A percentile compares a stretch with the other conserved stretches of the same genome.
phyloP scores from a whole-genome alignment of 2,329 filamentous ascomycete genomes.

The Fusarium metavorans region DNA sequence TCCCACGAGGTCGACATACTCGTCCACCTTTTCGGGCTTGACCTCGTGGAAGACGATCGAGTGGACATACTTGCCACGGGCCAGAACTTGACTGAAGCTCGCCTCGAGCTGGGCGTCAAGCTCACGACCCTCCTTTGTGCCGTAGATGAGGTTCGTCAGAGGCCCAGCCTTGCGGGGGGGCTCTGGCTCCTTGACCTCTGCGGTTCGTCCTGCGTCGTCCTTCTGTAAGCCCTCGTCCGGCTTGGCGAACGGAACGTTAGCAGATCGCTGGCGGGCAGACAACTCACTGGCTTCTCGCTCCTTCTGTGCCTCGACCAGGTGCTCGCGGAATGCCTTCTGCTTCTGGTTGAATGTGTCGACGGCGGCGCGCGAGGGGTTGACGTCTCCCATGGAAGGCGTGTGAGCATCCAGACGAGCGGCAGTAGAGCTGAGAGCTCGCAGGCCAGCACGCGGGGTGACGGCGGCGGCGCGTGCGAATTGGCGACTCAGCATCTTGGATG shows the following conservation, averaged over 20 bases:
- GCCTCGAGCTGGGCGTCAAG: conserved; percentile 96
- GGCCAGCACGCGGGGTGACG: conserved; percentile 59
- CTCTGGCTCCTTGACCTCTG: conserved; percentile 68
- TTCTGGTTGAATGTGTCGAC: conserved; percentile 83
- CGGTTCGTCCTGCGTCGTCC: conserved; percentile 55
- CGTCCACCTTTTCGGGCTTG: conserved; percentile 93
- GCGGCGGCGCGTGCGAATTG: conserved; percentile 61
- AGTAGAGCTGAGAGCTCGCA: conserved; percentile 71
- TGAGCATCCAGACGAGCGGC: conserved; percentile 54
- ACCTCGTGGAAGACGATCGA: conserved; percentile 97
- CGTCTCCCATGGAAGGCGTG: conserved; percentile 86
- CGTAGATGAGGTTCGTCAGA: conserved; percentile 91
- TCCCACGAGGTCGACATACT: conserved; percentile 91
- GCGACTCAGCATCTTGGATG: conserved; percentile 60
- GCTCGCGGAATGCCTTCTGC: conserved; percentile 88
- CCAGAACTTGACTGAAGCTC: conserved; percentile 94
- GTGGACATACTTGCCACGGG: conserved; percentile 97
- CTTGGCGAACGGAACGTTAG: conserved; percentile 59
- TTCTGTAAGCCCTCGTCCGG: conserved; percentile 54
- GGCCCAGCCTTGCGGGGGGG: conserved; percentile 76
- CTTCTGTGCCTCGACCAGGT: conserved; percentile 80
- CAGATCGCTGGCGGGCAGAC: conserved; percentile 53
- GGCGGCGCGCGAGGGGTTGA: conserved; percentile 73
- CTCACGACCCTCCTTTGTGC: conserved; percentile 93
- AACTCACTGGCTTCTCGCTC: conserved; percentile 87